Evolutionary conservation across 2,329 filamentous ascomycete genomes (phyloP), one percentile per base, ranked within the genome.

Genomic region (Colletotrichum somersetense): DNA sequence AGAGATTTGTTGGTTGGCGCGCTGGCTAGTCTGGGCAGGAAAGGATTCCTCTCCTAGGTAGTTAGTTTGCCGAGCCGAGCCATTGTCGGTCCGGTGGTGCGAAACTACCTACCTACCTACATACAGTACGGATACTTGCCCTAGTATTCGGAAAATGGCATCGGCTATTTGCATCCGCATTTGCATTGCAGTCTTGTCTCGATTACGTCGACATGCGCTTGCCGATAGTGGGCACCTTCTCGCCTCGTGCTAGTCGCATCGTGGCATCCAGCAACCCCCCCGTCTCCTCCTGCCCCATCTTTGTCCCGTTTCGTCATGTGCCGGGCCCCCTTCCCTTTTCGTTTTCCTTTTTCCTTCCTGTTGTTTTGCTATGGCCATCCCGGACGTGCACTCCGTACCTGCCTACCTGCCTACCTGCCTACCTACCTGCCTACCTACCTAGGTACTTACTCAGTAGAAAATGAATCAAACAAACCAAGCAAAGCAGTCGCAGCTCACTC

Each of bases 241-340:
- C 61, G 66, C 70, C 66, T 70, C 46, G 70, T 61, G 59, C 66
- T 72, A 70, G 66, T 56, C 66, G 48, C 56, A 69, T 50, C 55
- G 33, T 69, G 18, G 46, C 53, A 69, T 55, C 66, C 6, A 48
- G 46, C 20, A n/a, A 20, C 16, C 44, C 20, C 44, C 69, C 53
- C 69, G 66, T 50, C 66, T 61, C 18, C 35, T 57, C 16, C 58
- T 53, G 56, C 26, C 64, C 68, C 64, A 59, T 64, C 44, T 23
- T 46, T 42, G 57, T 63, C 66, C 66, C 66, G 33, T 70, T 72
- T 69, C 55, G 70, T 64, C 59, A 38, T 35, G 50, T 64, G 38
- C 66, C 46, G 30, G 58, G 44, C 48, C 58, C 35, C 26, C 35
- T 59, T 40, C 46, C 26, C 16, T 55, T 18, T 35, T 33, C 18